These are phyloP conservation scores for Penicillium longicatenatum DNA, from an alignment of 495 filamentous ascomycete genomes.

Conservation along the genomic window DNA sequence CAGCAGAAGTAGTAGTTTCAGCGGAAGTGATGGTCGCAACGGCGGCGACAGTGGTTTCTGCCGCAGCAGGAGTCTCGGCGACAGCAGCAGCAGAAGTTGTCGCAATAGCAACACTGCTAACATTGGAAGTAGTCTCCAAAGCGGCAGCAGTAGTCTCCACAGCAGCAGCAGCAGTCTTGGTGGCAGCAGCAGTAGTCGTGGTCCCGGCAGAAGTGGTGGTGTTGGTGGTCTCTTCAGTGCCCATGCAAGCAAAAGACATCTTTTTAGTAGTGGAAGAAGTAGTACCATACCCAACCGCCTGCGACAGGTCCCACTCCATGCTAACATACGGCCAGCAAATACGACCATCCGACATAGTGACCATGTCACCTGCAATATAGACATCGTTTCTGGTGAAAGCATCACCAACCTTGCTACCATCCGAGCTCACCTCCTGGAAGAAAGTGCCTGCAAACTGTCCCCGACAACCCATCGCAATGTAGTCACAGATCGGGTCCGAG, in stretches of 20 bases:
- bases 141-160: slow-evolving; percentile 1
- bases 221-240: slow-evolving; percentile 3
- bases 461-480: slow-evolving; percentile 53
- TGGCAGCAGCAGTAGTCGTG: neutral
- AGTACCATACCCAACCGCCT: slow-evolving; percentile 25
- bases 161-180: neutral
- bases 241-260: slow-evolving; percentile 52
- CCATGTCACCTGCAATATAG: slow-evolving; percentile 57
- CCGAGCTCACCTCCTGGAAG: slow-evolving; percentile 50
- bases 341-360: slow-evolving; percentile 44
- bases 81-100: neutral
- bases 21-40: neutral
- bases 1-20: neutral
- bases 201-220: neutral
- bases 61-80: neutral
- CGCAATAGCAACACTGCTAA: neutral
- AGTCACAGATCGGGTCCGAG: slow-evolving; percentile 46
- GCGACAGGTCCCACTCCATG: slow-evolving; percentile 48
- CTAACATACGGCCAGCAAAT: slow-evolving; percentile 60
- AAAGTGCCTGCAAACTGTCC: slow-evolving; percentile 52
- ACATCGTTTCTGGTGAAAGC: slow-evolving; percentile 41
- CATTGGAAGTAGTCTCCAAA: neutral
- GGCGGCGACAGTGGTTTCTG: neutral
- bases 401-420: slow-evolving; percentile 44
- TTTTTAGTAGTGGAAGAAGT: slow-evolving; percentile 31